Base-by-base conservation (phyloP, 2,329 filamentous ascomycete species). In the Clarireedia sp. region DNA sequence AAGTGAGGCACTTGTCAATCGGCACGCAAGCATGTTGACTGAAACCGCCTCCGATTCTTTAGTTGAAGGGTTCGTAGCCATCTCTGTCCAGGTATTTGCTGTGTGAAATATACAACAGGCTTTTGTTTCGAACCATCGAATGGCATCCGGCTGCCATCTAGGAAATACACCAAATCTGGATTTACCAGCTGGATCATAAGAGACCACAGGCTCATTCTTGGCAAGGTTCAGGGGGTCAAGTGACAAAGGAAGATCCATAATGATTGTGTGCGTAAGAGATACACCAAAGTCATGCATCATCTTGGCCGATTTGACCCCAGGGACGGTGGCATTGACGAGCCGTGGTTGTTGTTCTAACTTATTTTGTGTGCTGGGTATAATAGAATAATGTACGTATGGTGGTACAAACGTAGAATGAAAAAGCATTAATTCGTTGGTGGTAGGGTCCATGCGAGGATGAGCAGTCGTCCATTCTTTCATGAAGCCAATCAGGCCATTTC, bases 231-330 rank as follows among this genome's bases (percentile, higher is more conserved):
- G 65, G 0, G 84, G 83, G 57, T 87, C 79, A 1, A 89, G 71
- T 0, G 79, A 81, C 0, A 89, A 72, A 0, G 86, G 86, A 9
- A 88, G 72, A 63, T 89, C 85, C 70, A 89, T 77, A 54, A 89
- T 86, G 38, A 88, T 71, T 0, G 84, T 86, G 62, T 87, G 77
- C 5, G 65, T 68, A 5, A 71, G 74, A 1, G 84, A 86, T 1
- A 85, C 84, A 14, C 85, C 85, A 68, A 88, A 89, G 66, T 89
- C 85, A 64, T 89, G 86, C 83, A 89, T 89, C 78, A 89, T 85
- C 65, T 85, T 87, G 1, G 83, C 80, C 1, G 79, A 79, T 3
- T 73, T 72, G 24, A 88, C 74, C 0, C 84, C 83, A 0, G 82
- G 78, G 0, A 89, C 75, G 0, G 82, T 72, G 6, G 74, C 70